Base-by-base conservation (phyloP, 108 stramenopile species). In the Seminavis robusta region DNA sequence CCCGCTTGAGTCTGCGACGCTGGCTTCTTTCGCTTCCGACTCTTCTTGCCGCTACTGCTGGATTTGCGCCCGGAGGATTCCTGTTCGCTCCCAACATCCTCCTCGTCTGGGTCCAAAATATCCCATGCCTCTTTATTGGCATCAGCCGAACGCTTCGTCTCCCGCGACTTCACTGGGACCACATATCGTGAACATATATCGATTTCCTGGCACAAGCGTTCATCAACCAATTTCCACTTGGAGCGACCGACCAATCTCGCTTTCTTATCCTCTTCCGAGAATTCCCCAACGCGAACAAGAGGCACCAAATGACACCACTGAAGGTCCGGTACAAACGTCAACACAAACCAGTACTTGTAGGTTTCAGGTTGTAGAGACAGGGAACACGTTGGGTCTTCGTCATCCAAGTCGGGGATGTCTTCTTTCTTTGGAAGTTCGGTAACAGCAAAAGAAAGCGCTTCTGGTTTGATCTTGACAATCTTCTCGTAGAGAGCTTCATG, bases 61-160 rank as follows among this genome's bases (percentile, higher is more conserved):
- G n/a, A n/a, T n/a, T n/a, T n/a, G n/a, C n/a, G n/a, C n/a, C n/a
- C n/a, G n/a, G n/a, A n/a, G n/a, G n/a, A n/a, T n/a, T n/a, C n/a
- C n/a, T n/a, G n/a, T n/a, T n/a, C n/a, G n/a, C n/a, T n/a, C n/a
- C n/a, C n/a, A n/a, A n/a, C n/a, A n/a, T n/a, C n/a, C n/a, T n/a
- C n/a, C n/a, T n/a, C n/a, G n/a, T n/a, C n/a, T n/a, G n/a, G n/a
- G 84, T 70, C 69, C 13, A 67, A 9, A 37, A 93, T 69, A 56
- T 88, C 83, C 92, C 92, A 94, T 71, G 88, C 81, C 67, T 94
- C 92, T 36, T 84, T 79, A 48, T 94, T 88, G 13, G 92, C 92
- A 67, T 94, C 88, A 15, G 60, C 79, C 7, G 84, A 81, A 29
- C 79, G 73, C 25, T 75, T 79, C 52, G 88, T 59, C 4, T 77